phyloP scores from a whole-genome alignment of 805 yeast species.

The Teunomyces kruisii region DNA sequence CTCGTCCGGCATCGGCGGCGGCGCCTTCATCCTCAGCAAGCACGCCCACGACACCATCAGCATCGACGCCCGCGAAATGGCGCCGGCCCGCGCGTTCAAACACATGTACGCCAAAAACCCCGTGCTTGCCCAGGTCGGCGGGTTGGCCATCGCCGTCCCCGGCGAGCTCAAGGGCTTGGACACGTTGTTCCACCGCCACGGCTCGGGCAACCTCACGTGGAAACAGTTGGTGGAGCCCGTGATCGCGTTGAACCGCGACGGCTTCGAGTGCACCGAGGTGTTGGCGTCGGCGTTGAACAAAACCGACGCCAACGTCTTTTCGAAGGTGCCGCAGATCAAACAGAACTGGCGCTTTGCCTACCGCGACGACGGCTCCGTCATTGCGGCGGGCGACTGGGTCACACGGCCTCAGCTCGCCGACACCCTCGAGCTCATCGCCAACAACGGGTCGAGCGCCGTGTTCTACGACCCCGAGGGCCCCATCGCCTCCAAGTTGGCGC shows the following conservation, averaged over 20 bases:
- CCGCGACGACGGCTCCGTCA: slow-evolving; percentile 18
- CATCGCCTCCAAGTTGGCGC: slow-evolving; percentile 61
- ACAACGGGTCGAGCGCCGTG: slow-evolving; percentile 71
- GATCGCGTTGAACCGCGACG: slow-evolving; percentile 58
- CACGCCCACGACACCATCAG: slow-evolving; percentile 46
- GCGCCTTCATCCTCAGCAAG: slow-evolving; percentile 61
- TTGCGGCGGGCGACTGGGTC: slow-evolving; percentile 58
- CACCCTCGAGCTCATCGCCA: slow-evolving; percentile 67
- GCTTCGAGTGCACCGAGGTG: slow-evolving; percentile 47
- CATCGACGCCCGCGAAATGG: slow-evolving; percentile 87
- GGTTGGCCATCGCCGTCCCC: slow-evolving; percentile 85
- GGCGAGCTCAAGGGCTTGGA: slow-evolving; percentile 90
- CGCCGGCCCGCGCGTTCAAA: slow-evolving; percentile 62
- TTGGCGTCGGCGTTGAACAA: slow-evolving; percentile 31
- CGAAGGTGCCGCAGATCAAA: slow-evolving; percentile 24
- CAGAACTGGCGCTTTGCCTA: slow-evolving; percentile 60
- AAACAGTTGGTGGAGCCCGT: slow-evolving; percentile 73
- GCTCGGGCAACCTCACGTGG: slow-evolving; percentile 76
- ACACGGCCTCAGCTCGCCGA: slow-evolving; percentile 61
- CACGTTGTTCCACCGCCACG: slow-evolving; percentile 56
- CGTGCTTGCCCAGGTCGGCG: slow-evolving; percentile 65
- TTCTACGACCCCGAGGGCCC: slow-evolving; percentile 85
- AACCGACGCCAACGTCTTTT: slow-evolving; percentile 21
- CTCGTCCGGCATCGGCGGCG: slow-evolving; percentile 92
- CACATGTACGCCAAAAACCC: slow-evolving; percentile 62